Base-by-base conservation (phyloP, 352 stramenopile species). In the Pythium phragmitis region DNA sequence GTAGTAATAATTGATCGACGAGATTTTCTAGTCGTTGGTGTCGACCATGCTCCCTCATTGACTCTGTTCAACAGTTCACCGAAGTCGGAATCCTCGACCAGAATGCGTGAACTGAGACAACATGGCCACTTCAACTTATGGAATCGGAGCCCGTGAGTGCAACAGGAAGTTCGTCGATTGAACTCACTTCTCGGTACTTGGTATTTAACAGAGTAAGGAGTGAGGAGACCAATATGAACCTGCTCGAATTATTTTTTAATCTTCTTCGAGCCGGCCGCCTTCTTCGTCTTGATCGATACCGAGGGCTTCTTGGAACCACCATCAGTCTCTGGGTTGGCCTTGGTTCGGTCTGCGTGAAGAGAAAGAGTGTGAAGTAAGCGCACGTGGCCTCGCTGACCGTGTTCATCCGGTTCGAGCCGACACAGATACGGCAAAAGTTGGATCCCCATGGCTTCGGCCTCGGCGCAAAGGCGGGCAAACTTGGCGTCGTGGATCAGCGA, bases 401-500 rank as follows among this genome's bases (percentile, higher is more conserved):
- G 13, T 48, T 88, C 76, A 6, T 88, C 65, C 8, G 79, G 74
- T 47, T 85, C 74, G 26, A 94, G 65, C 21, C 69, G 49, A 50
- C 83, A 87, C 1, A 69, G 63, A 55, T 90, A 92, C 13, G 72
- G 72, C n/a, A 92, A 49, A 13, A 94, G 54, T 66, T 88, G 68
- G 36, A 94, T 73, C n/a, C 84, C 80, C 12, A 61, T 60, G 26
- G 62, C 67, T 9, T 74, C 65, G 17, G 86, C 86, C 14, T 75
- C 8, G 1, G 62, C 49, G 43, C 86, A 94, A n/a, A 92, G 66
- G 33, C 70, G 68, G 0, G 84, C 76, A 59, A 94, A 94, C 60
- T 74, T 75, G 13, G 72, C 68, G 61, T 94, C 86, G 60, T 92
- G 81, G 21, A 74, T 50, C 16, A 77, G 66, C 12, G 84, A 89